phyloP scores from a whole-genome alignment of 1,284 basidiomycete genomes.

The Inonotus hispidus region DNA sequence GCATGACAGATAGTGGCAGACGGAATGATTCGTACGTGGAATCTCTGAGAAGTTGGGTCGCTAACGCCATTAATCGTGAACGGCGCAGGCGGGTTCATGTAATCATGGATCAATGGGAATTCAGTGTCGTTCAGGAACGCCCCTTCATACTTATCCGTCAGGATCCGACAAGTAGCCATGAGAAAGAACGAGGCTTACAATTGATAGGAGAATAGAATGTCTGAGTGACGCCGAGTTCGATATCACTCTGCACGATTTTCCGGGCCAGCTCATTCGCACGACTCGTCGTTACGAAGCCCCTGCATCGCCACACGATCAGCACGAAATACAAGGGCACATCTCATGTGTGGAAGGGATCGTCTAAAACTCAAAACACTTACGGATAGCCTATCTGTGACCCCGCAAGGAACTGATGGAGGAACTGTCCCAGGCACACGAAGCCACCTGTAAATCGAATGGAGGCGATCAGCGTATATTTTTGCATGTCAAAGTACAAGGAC shows the following conservation, averaged over 20 bases:
- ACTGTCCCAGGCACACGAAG: conserved; percentile 54
- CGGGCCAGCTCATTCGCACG: conserved; percentile 52
- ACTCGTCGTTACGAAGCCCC: conserved; percentile 48
- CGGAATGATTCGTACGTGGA: conserved; percentile 36
- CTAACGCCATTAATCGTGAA: conserved; percentile 41
- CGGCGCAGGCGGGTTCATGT: conserved; percentile 42
- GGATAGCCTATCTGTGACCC: conserved; percentile 47
- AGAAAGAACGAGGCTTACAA: conserved; percentile 32
- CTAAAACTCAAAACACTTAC: conserved; percentile 31
- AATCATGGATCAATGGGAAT: conserved; percentile 41
- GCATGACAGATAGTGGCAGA: neutral
- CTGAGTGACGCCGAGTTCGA: conserved; percentile 37
- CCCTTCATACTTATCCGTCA: conserved; percentile 28
- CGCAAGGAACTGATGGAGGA: conserved; percentile 52
- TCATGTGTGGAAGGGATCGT: neutral
- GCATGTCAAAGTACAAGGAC: neutral
- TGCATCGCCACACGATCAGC: conserved; percentile 21
- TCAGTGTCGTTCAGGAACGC: conserved; percentile 50
- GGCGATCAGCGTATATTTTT: neutral
- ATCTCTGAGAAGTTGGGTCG: conserved; percentile 53
- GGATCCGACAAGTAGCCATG: neutral
- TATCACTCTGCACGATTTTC: conserved; percentile 49
- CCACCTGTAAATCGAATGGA: conserved; percentile 38
- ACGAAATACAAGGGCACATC: conserved; percentile 8
- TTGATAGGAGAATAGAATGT: conserved; percentile 46